A percentile compares a stretch with the other conserved stretches of the same genome.
Evolutionary conservation across 345 rosid species (phyloP).

Genomic region (Rhodamnia argentea): DNA sequence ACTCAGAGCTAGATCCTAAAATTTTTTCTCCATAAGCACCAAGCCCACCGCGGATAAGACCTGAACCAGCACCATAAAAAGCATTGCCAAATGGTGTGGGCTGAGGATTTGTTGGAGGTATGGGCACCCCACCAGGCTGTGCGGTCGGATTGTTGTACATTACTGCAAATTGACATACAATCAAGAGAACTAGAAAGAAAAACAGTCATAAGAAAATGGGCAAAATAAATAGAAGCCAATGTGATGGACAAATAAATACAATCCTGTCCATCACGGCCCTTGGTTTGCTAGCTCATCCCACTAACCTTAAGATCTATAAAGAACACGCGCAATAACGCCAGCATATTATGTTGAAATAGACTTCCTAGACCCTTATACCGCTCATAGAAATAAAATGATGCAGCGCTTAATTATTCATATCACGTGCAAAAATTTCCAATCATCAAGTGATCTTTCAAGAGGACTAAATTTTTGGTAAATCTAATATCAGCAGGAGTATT

Average conservation of each 20-base stretch:
- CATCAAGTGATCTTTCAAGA: background rate
- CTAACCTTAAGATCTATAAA: background rate
- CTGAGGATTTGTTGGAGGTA: conserved; percentile 57
- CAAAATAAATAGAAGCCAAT: background rate
- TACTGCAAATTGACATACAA: conserved; percentile 15
- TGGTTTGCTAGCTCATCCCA: background rate
- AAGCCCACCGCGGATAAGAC: conserved; percentile 74
- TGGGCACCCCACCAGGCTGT: conserved; percentile 53
- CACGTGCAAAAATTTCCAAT: background rate
- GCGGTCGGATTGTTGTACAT: conserved; percentile 72
- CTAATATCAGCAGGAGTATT: background rate
- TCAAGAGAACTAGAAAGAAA: background rate
- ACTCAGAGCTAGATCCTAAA: conserved; percentile 90
- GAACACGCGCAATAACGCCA: background rate
- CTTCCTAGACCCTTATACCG: background rate
- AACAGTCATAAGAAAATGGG: background rate
- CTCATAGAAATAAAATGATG: background rate
- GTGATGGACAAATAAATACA: background rate
- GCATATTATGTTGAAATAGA: background rate
- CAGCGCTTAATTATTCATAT: background rate
- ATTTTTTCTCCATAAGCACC: conserved; percentile 94
- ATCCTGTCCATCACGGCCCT: background rate
- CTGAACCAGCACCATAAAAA: conserved; percentile 93
- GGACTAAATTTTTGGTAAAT: background rate
- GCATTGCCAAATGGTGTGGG: conserved; percentile 84